Conservation (phyloP, 75 land plant genomes). For the Azolla pinnata region DNA sequence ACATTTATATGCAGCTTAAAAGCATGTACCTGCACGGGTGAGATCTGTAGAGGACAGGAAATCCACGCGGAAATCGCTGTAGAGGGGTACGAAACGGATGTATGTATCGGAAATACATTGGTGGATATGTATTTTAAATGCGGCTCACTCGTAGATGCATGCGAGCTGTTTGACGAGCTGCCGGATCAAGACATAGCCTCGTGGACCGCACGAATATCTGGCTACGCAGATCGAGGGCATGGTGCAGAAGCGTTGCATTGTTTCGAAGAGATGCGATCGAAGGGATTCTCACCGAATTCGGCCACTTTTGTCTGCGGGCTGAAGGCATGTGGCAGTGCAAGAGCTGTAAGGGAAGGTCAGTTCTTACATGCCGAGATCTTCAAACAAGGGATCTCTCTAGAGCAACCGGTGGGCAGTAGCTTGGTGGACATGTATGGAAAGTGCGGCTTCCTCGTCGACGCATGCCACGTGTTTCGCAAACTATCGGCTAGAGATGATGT, state of each 20-base stretch:
- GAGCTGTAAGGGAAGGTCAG: slow-evolving; percentile 9
- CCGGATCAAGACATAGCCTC: not conserved
- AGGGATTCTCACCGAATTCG: slow-evolving; percentile 11
- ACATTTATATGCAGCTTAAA: slow-evolving; percentile 6
- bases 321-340: slow-evolving; percentile 16
- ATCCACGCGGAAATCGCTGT: not conserved
- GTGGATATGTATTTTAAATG: slow-evolving; percentile 24
- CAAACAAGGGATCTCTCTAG: slow-evolving; percentile 20
- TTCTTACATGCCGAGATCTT: slow-evolving; percentile 10
- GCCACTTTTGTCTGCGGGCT: slow-evolving; percentile 12
- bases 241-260: slow-evolving; percentile 34
- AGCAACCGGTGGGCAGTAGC: slow-evolving; percentile 21
- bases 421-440: slow-evolving; percentile 25
- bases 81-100: not conserved
- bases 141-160: slow-evolving; percentile 18
- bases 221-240: not conserved
- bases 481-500: slow-evolving; percentile 9
- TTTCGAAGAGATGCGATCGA: slow-evolving; percentile 35
- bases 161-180: not conserved
- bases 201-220: slow-evolving; percentile 3
- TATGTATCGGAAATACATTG: not conserved
- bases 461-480: slow-evolving; percentile 7
- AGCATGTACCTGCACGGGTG: not conserved
- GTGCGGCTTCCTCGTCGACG: slow-evolving; percentile 23
- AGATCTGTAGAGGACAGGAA: not conserved